phyloP scores from a whole-genome alignment of 768 basidiomycete species.

The Kwoniella sp. region DNA sequence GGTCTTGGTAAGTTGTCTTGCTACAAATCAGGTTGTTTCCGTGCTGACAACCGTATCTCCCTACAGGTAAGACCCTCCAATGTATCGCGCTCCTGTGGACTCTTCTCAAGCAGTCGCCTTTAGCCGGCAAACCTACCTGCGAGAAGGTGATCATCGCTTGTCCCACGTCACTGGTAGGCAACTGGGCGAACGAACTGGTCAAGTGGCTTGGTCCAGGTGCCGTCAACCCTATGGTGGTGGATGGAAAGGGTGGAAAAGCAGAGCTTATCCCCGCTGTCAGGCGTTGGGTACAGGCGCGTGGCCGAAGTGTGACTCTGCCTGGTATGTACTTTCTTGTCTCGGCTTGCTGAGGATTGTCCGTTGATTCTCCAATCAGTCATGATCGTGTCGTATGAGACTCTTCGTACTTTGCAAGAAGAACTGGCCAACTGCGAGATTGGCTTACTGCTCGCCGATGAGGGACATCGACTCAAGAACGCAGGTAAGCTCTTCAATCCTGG shows the following conservation, averaged over 20 bases:
- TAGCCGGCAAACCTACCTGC: constrained; percentile 79
- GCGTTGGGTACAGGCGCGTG: constrained; percentile 85
- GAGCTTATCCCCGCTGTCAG: constrained; percentile 76
- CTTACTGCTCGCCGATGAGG: constrained; percentile 93
- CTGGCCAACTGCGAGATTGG: constrained; percentile 82
- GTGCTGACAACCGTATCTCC: constrained; percentile 16
- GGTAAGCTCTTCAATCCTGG: constrained; percentile 60
- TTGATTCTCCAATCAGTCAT: constrained; percentile 65
- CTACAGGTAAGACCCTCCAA: constrained; percentile 79
- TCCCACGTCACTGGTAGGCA: constrained; percentile 93
- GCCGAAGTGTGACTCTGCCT: constrained; percentile 87
- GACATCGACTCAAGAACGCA: constrained; percentile 94
- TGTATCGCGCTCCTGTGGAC: constrained; percentile 97
- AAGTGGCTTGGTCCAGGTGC: constrained; percentile 91
- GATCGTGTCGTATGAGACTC: constrained; percentile 97
- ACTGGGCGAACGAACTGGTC: constrained; percentile 94
- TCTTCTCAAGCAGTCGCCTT: constrained; percentile 89
- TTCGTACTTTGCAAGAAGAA: constrained; percentile 76
- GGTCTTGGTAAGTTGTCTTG: constrained; percentile 67
- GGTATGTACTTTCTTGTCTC: constrained; percentile 60
- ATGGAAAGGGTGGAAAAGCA: constrained; percentile 86
- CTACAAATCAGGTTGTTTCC: neutral
- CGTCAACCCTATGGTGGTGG: constrained; percentile 79
- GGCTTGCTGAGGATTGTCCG: neutral
- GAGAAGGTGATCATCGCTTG: constrained; percentile 98